A percentile compares a stretch with the other conserved stretches of the same genome.
Evolutionary conservation across 2,329 filamentous ascomycete genomes (phyloP).

Genomic region (Gaeumannomyces sp.): DNA sequence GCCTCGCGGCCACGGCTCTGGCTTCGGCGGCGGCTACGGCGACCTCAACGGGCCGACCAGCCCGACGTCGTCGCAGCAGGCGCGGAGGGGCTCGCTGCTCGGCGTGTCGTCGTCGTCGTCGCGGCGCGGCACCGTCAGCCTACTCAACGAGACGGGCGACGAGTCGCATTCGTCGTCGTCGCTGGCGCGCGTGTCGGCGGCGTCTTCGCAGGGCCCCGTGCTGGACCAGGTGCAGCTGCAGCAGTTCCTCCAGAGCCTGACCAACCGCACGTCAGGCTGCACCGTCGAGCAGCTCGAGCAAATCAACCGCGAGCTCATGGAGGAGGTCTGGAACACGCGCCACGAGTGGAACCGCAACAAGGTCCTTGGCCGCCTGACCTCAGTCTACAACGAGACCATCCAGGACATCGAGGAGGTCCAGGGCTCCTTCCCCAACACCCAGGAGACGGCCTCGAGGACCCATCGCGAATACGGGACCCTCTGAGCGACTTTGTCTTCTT

Average conservation of each 20-base stretch:
- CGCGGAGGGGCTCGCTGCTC: slow-evolving; percentile 3
- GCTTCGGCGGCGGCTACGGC: background rate
- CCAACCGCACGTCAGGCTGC: slow-evolving; percentile 64
- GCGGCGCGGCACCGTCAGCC: slow-evolving; percentile 23
- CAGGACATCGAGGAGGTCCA: slow-evolving; percentile 57
- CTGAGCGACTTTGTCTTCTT: background rate
- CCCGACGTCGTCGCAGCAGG: slow-evolving; percentile 19
- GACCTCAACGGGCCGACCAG: slow-evolving; percentile 19
- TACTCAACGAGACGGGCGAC: slow-evolving; percentile 34
- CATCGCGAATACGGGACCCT: background rate
- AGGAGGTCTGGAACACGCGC: slow-evolving; percentile 74
- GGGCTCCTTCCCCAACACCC: slow-evolving; percentile 37
- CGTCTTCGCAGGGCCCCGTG: slow-evolving; percentile 38
- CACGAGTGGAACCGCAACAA: slow-evolving; percentile 77
- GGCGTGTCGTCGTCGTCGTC: slow-evolving; percentile 1
- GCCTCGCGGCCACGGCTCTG: slow-evolving; percentile 17
- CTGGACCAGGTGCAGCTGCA: slow-evolving; percentile 45
- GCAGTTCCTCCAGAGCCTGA: slow-evolving; percentile 56
- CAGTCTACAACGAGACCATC: slow-evolving; percentile 71
- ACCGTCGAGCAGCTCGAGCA: slow-evolving; percentile 94
- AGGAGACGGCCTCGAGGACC: slow-evolving; percentile 20
- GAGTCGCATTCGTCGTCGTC: slow-evolving; percentile 21
- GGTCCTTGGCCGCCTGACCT: slow-evolving; percentile 51
- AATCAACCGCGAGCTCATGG: slow-evolving; percentile 85
- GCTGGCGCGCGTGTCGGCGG: slow-evolving; percentile 14